Conservation (phyloP, 805 yeast genomes). For the Komagataella pastoris region DNA sequence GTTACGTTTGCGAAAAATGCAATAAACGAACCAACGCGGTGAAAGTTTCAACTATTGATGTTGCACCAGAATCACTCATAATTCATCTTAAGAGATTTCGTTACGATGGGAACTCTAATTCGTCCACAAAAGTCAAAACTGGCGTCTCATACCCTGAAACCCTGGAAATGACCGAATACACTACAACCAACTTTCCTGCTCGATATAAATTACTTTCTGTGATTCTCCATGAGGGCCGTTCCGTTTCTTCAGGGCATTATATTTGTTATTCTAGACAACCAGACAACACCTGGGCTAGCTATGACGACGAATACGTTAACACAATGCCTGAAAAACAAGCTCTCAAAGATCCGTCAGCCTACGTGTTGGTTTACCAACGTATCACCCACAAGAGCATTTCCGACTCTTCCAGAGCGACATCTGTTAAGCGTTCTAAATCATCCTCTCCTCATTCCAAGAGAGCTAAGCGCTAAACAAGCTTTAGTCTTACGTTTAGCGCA, state of each 20-base stretch:
- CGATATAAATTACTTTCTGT: slow-evolving; percentile 70
- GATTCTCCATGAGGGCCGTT: slow-evolving; percentile 89
- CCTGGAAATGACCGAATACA: slow-evolving; percentile 58
- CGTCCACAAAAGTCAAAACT: slow-evolving; percentile 77
- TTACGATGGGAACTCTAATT: slow-evolving; percentile 54
- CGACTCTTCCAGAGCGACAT: neutral
- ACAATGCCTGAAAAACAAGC: slow-evolving; percentile 61
- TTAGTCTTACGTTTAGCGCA: neutral
- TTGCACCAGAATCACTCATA: slow-evolving; percentile 80
- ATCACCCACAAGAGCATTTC: slow-evolving; percentile 38
- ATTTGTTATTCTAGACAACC: slow-evolving; percentile 87
- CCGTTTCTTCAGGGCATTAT: slow-evolving; percentile 88
- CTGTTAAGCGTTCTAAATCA: neutral
- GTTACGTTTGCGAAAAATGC: slow-evolving; percentile 85
- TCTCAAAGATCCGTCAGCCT: slow-evolving; percentile 76
- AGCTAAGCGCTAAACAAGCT: neutral
- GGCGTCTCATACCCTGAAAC: slow-evolving; percentile 70
- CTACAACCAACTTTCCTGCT: slow-evolving; percentile 29
- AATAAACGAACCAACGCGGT: slow-evolving; percentile 62
- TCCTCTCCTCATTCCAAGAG: neutral
- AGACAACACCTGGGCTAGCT: slow-evolving; percentile 83
- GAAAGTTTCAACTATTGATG: slow-evolving; percentile 59
- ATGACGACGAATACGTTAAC: slow-evolving; percentile 86
- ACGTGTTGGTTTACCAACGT: slow-evolving; percentile 76
- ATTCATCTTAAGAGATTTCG: slow-evolving; percentile 87